phyloP scores from a whole-genome alignment of 139 green algal genomes.

The Picochlorum sp. region DNA sequence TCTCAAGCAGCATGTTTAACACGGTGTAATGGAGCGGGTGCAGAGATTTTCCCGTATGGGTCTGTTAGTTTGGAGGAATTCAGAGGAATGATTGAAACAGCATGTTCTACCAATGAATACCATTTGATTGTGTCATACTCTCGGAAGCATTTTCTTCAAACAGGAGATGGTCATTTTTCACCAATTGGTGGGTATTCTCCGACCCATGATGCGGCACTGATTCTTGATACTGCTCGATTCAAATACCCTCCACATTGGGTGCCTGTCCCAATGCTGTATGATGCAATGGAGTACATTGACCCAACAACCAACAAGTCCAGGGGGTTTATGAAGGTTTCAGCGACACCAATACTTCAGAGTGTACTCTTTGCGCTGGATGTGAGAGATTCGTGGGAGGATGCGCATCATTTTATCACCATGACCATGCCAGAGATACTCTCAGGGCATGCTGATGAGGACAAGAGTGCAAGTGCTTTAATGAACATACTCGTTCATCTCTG shows the following conservation, averaged over 20 bases:
- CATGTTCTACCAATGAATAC: slow-evolving; percentile 19
- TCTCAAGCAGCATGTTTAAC: slow-evolving; percentile 71
- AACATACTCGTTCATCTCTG: neutral
- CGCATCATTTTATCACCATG: neutral
- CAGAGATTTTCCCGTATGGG: slow-evolving; percentile 42
- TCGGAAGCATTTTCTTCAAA: slow-evolving; percentile 42
- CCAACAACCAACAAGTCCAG: slow-evolving; percentile 35
- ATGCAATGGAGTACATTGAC: slow-evolving; percentile 23
- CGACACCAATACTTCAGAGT: slow-evolving; percentile 38
- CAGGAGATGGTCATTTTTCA: slow-evolving; percentile 84
- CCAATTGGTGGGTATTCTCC: slow-evolving; percentile 63
- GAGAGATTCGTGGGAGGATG: neutral
- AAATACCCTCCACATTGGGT: slow-evolving; percentile 89
- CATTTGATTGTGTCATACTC: slow-evolving; percentile 78
- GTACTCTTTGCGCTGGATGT: slow-evolving; percentile 62
- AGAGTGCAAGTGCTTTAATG: neutral
- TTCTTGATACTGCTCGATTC: slow-evolving; percentile 84
- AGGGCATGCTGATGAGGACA: neutral
- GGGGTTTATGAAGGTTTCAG: slow-evolving; percentile 57
- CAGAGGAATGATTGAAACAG: slow-evolving; percentile 27
- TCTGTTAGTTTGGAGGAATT: slow-evolving; percentile 54
- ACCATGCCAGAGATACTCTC: neutral
- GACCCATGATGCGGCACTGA: slow-evolving; percentile 65
- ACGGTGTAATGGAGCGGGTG: slow-evolving; percentile 78
- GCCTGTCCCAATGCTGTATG: slow-evolving; percentile 46